Conservation (phyloP, 352 stramenopile genomes). For the Saprolegnia diclina region DNA sequence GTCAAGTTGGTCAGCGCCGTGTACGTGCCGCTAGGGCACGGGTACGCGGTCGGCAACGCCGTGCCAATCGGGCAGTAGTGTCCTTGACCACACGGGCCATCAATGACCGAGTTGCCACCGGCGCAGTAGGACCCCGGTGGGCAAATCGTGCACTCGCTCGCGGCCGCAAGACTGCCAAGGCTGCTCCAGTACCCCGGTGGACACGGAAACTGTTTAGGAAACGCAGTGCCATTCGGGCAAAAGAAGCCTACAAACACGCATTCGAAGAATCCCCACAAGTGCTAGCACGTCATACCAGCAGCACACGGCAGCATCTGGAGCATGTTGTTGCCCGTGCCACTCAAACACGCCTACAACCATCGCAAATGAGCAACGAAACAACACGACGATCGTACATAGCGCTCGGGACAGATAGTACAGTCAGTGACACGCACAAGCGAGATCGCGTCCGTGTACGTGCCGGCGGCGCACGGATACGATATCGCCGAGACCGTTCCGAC, state of each 20-base stretch:
- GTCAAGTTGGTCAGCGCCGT: constrained; percentile 68
- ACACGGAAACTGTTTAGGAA: constrained; percentile 73
- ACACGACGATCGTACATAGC: constrained; percentile 29
- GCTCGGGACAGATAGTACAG: constrained; percentile 71
- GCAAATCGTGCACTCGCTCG: constrained; percentile 72
- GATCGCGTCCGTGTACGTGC: constrained; percentile 60
- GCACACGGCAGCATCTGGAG: constrained; percentile 69
- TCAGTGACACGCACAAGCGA: constrained; percentile 63
- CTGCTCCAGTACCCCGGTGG: constrained; percentile 82
- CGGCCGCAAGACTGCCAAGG: constrained; percentile 50
- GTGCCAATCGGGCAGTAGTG: constrained; percentile 88
- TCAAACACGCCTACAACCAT: constrained; percentile 40
- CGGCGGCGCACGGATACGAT: constrained; percentile 60
- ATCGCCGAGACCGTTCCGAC: constrained; percentile 47
- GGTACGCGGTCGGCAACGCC: constrained; percentile 50
- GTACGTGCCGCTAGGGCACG: constrained; percentile 81
- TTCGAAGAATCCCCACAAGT: background rate
- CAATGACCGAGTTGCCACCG: constrained; percentile 67
- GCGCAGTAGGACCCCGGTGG: constrained; percentile 82
- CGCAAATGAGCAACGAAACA: too few species aligned
- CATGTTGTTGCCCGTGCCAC: constrained; percentile 61
- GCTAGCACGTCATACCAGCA: constrained; percentile 24
- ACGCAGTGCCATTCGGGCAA: constrained; percentile 71
- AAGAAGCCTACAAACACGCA: constrained; percentile 41
- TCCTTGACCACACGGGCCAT: constrained; percentile 63